Conservation (phyloP, 345 rosid genomes). For the thale cress (Arabidopsis thaliana) region TAIR10.1 NC_003075.7:10455001-10455500, state of each 20-base stretch:
- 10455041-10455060: not conserved
- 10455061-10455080: constrained; percentile 1
- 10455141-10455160: constrained; percentile 60
- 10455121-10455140: constrained; percentile 77
- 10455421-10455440: constrained; percentile 66
- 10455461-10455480: constrained; percentile 87
- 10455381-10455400: not conserved
- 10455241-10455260: constrained; percentile 56
- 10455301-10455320: constrained; percentile 61
- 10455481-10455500: constrained; percentile 85
- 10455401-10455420: not conserved
- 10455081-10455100: not conserved
- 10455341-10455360: not conserved
- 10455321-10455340: constrained; percentile 63
- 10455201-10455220: constrained; percentile 75
- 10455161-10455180: constrained; percentile 52
- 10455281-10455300: constrained; percentile 55
- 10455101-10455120: constrained; percentile 66
- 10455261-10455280: constrained; percentile 53
- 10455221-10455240: constrained; percentile 64
- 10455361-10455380: constrained; percentile 12
- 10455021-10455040: not conserved
- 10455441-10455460: constrained; percentile 62
- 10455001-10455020: constrained; percentile 43
- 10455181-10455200: constrained; percentile 64